These are phyloP conservation scores for Penicillium coffeae DNA, from an alignment of 495 filamentous ascomycete species.

Conservation along the genomic window DNA sequence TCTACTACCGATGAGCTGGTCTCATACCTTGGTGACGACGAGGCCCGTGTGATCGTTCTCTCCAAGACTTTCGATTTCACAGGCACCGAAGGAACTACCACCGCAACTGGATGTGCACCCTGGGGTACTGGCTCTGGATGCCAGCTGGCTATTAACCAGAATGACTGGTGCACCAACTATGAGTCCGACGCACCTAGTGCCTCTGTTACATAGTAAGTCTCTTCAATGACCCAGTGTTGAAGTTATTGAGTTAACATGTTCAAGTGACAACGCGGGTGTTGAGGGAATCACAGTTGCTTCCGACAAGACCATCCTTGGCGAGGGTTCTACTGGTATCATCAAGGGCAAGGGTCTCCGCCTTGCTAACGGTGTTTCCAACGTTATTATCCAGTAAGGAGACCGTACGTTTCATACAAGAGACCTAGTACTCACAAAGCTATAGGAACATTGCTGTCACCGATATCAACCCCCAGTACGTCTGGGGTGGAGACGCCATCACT, in stretches of 20 bases:
- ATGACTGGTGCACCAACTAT: constrained; percentile 46
- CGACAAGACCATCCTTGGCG: constrained; percentile 43
- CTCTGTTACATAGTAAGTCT: constrained; percentile 36
- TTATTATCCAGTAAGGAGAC: constrained; percentile 41
- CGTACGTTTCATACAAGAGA: neutral
- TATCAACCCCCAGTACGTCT: constrained; percentile 48
- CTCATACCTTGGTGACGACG: constrained; percentile 37
- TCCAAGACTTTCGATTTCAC: constrained; percentile 43
- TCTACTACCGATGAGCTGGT: constrained; percentile 36
- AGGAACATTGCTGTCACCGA: constrained; percentile 47
- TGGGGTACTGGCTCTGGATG: constrained; percentile 41
- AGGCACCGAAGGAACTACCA: constrained; percentile 39
- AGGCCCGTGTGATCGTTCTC: constrained; percentile 38
- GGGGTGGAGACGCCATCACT: constrained; percentile 48
- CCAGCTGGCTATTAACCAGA: constrained; percentile 52
- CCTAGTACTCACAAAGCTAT: neutral
- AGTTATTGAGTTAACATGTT: neutral
- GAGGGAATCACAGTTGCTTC: constrained; percentile 43
- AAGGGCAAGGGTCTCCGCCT: constrained; percentile 45
- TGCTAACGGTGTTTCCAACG: constrained; percentile 39
- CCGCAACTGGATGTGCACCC: constrained; percentile 42
- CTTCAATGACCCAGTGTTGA: neutral
- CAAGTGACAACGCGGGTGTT: constrained; percentile 38
- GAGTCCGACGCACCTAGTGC: constrained; percentile 30
- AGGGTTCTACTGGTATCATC: constrained; percentile 35